Base-by-base conservation (phyloP, 2,329 filamentous ascomycete genomes). In the Tolypocladium amazonense region DNA sequence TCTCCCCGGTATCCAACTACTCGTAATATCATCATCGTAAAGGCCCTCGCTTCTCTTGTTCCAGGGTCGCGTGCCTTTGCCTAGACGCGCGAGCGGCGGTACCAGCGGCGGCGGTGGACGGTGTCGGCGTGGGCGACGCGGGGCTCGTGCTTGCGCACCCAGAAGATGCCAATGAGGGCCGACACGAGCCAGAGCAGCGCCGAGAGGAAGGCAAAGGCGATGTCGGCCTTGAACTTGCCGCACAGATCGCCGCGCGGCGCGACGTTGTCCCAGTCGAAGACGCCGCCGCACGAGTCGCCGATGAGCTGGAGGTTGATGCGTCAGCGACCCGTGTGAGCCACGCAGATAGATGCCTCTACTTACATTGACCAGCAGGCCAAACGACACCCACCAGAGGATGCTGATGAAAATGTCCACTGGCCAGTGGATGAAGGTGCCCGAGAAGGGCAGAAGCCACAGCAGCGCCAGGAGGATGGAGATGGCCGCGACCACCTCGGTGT, bases 391-490 rank as follows among this genome's bases (percentile, higher is more conserved):
- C 88, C 88, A 92, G 56, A 82, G 78, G 59, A 87, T 73, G 53
- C 85, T 87, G 65, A 92, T 77, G 67, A 91, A 64, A 33, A 92
- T 67, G 68, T 93, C 89, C 65, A 86, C 76, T 0, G 86, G 87
- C 81, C 87, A 92, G 72, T 87, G 81, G 62, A 86, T 79, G 72
- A 92, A 90, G 55, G 79, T 81, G 57, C 77, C 76, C 2, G 83
- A 81, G 68, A 89, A 89, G 2, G 89, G 89, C 47, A 92, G 78
- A 35, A 92, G 78, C 83, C 88, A 90, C 63, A 92, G 71, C 33
- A 92, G 73, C 6, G 83, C 78, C n/a, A 90, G 76, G 47, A 92
- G 71, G 59, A 92, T 84, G 15, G 86, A 84, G 23, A 92, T 68
- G 25, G 79, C 86, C 3, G 89, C 86, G 45, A 92, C 80, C 23